Evolutionary conservation across 768 basidiomycete species (phyloP).

Genomic region (Kondoa subrosea): DNA sequence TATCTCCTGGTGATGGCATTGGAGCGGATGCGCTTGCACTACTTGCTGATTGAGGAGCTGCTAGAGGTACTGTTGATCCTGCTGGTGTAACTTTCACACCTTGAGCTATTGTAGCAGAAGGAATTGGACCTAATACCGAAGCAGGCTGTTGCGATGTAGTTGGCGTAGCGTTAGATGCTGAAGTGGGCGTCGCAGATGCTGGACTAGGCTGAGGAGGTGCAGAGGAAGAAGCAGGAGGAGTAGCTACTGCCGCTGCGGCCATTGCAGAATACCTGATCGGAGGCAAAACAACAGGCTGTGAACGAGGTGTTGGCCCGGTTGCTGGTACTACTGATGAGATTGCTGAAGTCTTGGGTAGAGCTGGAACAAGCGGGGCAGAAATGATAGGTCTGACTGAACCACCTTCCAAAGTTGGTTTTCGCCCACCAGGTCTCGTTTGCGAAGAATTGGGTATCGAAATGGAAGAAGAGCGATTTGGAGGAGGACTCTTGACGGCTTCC

Average conservation of each 20-base stretch:
- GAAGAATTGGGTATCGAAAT: conserved; percentile 28
- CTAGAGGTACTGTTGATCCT: neutral
- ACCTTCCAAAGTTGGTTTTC: conserved; percentile 20
- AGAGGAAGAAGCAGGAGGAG: conserved; percentile 24
- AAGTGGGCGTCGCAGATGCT: conserved; percentile 27
- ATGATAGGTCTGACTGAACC: conserved; percentile 11
- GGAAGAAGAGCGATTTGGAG: conserved; percentile 4
- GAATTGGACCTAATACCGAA: conserved; percentile 23
- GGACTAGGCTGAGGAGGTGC: conserved; percentile 26
- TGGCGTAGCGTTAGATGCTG: too few relatives aligned
- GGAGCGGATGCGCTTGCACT: too few relatives aligned
- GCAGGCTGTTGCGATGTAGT: conserved; percentile 36
- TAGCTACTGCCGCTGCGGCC: conserved; percentile 49
- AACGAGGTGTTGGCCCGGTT: conserved; percentile 36
- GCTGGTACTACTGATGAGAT: conserved; percentile 30
- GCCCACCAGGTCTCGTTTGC: conserved; percentile 43
- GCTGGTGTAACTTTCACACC: conserved; percentile 9
- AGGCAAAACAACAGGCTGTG: conserved; percentile 37
- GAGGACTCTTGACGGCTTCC: neutral
- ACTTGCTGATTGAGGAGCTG: too few relatives aligned
- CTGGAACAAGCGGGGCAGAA: conserved; percentile 3
- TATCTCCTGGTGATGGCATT: neutral
- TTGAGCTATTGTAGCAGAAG: conserved; percentile 31
- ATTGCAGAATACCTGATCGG: conserved; percentile 85
- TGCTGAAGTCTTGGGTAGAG: conserved; percentile 1